Evolutionary conservation across 352 stramenopile genomes (phyloP), one percentile per base, ranked within the genome.

Genomic region (Phytophthora idaei): DNA sequence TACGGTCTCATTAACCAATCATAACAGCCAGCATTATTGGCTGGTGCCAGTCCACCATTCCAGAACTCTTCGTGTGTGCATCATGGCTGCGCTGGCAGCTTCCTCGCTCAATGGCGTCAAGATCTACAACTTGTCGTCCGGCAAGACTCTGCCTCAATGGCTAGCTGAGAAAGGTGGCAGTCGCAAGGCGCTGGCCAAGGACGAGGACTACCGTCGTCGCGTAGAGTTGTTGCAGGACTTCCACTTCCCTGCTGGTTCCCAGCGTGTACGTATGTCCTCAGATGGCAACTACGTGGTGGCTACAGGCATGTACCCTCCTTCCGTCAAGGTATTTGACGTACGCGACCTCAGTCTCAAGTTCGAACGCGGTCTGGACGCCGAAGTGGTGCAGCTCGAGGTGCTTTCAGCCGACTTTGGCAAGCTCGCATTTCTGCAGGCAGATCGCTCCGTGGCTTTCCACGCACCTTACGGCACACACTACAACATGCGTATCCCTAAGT

Each of bases 171-270:
- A 97, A 68, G 47, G 66, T 4, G 66, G 59, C 31, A 78, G 61
- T 60, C 74, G 66, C 39, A 76, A 68, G 56, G 65, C 70, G n/a
- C 62, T 81, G 36, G 63, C 56, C 28, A 76, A 77, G 45, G 65
- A 73, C 44, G 63, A 78, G 42, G 89, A 95, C 63, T 96, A 95
- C 68, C 83, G 97, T 36, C 90, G 93, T 48, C 89, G 98, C 37
- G 96, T 99, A 36, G 97, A 99, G 71, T 77, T 99, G 17, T 87
- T 99, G 61, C 98, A 99, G 87, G 98, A 99, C 71, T 99, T 99
- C 73, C 92, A 99, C 74, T 99, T 99, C 71, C 88, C 91, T 4
- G 93, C 94, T 34, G 95, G 93, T 17, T 97, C 90, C 28, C 96
- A 98, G 80, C 80, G 89, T 47, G 72, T 99, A 27, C 93, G 96